Evolutionary conservation across 2,329 filamentous ascomycete species (phyloP).

Genomic region (Trichoderma sp.): DNA sequence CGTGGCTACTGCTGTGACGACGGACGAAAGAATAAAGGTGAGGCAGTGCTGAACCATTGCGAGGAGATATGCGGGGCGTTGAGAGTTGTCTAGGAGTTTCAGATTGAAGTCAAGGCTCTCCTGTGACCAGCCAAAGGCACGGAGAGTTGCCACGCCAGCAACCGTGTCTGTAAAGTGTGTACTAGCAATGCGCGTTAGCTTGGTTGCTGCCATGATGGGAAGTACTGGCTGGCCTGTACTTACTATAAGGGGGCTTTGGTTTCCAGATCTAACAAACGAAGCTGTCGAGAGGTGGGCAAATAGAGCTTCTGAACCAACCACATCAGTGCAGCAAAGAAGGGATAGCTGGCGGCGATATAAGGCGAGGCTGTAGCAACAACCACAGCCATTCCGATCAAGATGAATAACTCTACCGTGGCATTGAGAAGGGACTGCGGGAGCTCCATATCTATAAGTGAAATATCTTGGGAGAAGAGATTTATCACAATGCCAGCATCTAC

Average conservation of each 20-base stretch:
- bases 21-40: conserved; percentile 14
- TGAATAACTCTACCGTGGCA: conserved; percentile 26
- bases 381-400: conserved; percentile 43
- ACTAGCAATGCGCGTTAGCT: background rate
- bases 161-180: conserved; percentile 21
- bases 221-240: background rate
- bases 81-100: conserved; percentile 18
- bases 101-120: conserved; percentile 4
- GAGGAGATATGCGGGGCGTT: conserved; percentile 21
- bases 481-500: conserved; percentile 43
- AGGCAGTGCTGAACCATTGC: conserved; percentile 22
- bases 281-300: conserved; percentile 58
- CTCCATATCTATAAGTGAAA: conserved; percentile 41
- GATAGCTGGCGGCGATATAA: conserved; percentile 51
- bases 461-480: conserved; percentile 48
- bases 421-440: conserved; percentile 38
- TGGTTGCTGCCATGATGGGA: background rate
- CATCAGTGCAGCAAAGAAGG: conserved; percentile 44
- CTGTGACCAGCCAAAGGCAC: conserved; percentile 21
- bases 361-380: conserved; percentile 45
- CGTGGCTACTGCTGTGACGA: conserved; percentile 16
- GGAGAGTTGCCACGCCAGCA: conserved; percentile 18
- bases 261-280: conserved; percentile 61
- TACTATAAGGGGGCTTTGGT: conserved; percentile 51
- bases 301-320: conserved; percentile 57